Evolutionary conservation across 768 basidiomycete species (phyloP), one percentile per base, ranked within the genome.

Genomic region (Ramaria rubella): DNA sequence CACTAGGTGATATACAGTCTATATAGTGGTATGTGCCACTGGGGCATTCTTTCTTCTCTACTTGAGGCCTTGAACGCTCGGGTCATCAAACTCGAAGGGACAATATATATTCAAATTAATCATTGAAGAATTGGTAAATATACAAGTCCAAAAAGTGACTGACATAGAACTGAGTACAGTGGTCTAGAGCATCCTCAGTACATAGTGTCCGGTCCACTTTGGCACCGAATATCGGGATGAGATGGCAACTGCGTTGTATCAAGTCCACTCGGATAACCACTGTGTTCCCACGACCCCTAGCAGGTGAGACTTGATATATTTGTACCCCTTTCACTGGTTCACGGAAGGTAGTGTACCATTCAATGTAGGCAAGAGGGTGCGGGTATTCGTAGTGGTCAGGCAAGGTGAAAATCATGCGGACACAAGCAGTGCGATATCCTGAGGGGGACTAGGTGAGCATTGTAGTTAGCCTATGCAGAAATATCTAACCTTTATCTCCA

Each of bases 271-370:
- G 59, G 24, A 65, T 60, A 9, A 68, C 46, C 12, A 58, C 61
- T 3, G 62, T 46, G 49, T 58, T 59, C 29, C 61, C 59, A 9
- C 54, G 23, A 2, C 57, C 57, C 33, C 60, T 67, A 1, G 68
- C 67, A 2, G 56, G 61, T 4, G 60, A 57, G 9, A 71, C 46
- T 1, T 26, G 40, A 46, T 61, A 66, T 62, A 72, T 63, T 0
- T 59, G 55, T 15, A 30, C 11, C n/a, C 29, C 17, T 9, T 7
- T 4, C 14, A 23, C 27, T n/a, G 33, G 15, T 12, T 21, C 17
- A 50, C 23, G 2, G 19, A 29, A 40, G 63, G 58, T 46, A 1
- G 55, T 65, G 50, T 62, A 68, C 62, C 64, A 67, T 26, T 69
- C 59, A 24, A 69, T 31, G 36, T 68, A 69, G 1, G 66, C 65